These are phyloP conservation scores for Chimonanthus praecox DNA, from an alignment of 164 flowering plant genomes.

Conservation along the genomic window DNA sequence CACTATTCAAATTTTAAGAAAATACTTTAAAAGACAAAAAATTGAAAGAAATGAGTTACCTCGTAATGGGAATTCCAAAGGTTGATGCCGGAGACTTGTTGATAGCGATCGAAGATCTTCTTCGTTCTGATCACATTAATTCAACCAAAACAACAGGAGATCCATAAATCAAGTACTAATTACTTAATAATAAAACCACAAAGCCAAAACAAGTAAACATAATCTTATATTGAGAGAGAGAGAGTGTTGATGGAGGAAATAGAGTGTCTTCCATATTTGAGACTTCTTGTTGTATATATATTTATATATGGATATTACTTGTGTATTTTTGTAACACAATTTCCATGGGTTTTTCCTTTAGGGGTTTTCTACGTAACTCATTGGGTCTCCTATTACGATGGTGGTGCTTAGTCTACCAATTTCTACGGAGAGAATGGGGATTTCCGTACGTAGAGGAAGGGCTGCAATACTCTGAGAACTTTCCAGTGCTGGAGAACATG, in stretches of 20 bases:
- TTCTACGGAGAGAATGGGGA: no score
- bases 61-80: conserved; percentile 66
- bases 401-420: no score
- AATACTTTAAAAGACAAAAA: background rate
- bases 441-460: conserved; percentile 36
- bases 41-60: conserved; percentile 19
- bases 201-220: background rate
- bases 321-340: no score
- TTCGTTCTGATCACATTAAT: conserved; percentile 37
- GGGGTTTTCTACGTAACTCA: background rate
- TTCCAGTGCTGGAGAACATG: conserved; percentile 44
- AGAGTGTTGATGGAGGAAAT: background rate
- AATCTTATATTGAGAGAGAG: conserved; percentile 1
- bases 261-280: background rate
- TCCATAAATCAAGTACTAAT: background rate
- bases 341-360: no score
- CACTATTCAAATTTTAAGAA: background rate
- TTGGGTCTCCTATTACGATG: no score
- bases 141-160: background rate
- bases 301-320: no score
- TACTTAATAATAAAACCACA: conserved; percentile 1
- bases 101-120: conserved; percentile 53
- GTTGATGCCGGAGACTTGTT: conserved; percentile 32
- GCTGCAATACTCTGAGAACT: conserved; percentile 46
- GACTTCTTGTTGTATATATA: no score